Evolutionary conservation across 2,329 filamentous ascomycete species (phyloP), one percentile per base, ranked within the genome.

Genomic region (Penicillium sp.): DNA sequence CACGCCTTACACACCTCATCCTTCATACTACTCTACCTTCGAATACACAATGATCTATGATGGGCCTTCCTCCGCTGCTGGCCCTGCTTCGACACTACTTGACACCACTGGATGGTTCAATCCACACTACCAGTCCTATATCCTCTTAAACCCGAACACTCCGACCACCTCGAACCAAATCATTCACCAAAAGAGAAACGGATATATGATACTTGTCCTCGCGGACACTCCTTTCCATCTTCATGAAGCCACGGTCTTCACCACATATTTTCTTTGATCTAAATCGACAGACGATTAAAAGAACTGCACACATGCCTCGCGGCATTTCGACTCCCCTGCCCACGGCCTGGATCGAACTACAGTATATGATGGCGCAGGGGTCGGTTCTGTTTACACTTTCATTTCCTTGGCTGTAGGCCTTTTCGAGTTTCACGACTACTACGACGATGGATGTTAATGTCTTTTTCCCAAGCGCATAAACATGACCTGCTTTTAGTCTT

Each of bases 131-230:
- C 39, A 40, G 39, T 34, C 32, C 45, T 37, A 39, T 22, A 39
- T 22, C 18, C 35, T 22, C 24, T 18, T 20, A 8, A 35, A 7
- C 26, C 36, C 34, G 22, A 40, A n/a, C 49, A 38, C 39, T 41
- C 22, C 20, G 13, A 38, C 32, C 41, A 40, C 46, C 40, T 27
- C 24, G 24, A 26, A 8, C 24, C 24, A 26, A 26, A 26, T 26
- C 32, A 48, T 47, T 46, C 49, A 40, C 23, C 42, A 46, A 50
- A 47, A 47, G 31, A 46, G 55, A 56, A 53, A 58, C 47, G 47
- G 27, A 23, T 54, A 62, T 65, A 63, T 60, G 64, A 45, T 46
- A 46, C 50, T 54, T 41, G 64, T 69, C 64, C 66, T 66, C 63
- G 53, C 62, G 65, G 65, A 68, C 66, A 23, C 9, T 6, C 31